A percentile compares a stretch with the other conserved stretches of the same genome.
Evolutionary conservation across 2,329 filamentous ascomycete species (phyloP).

Genomic region (Calonectria hawksworthii): DNA sequence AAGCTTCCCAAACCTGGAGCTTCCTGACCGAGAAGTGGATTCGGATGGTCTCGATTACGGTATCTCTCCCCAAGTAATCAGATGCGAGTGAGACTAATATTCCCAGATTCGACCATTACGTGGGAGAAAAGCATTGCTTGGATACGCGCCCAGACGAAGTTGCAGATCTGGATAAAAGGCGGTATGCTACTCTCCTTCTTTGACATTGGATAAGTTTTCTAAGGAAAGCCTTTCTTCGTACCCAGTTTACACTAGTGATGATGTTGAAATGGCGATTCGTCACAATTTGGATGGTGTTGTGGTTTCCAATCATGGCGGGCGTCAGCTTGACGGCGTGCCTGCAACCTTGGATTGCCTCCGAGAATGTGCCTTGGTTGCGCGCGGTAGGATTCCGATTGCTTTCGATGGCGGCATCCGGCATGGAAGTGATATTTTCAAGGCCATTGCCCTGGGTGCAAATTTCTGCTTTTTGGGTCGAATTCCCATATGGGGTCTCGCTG

Average conservation of each 20-base stretch:
- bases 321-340: background rate
- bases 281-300: background rate
- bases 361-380: background rate
- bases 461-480: background rate
- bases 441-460: background rate
- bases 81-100: background rate
- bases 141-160: background rate
- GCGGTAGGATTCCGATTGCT: background rate
- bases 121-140: background rate
- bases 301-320: background rate
- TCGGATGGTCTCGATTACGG: background rate
- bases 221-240: background rate
- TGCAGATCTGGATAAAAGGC: background rate
- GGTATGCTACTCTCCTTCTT: background rate
- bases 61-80: background rate
- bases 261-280: background rate
- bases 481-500: background rate
- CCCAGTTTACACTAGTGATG: background rate
- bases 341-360: background rate
- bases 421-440: background rate
- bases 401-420: background rate
- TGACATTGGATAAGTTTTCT: background rate
- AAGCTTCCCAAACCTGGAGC: background rate
- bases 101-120: background rate
- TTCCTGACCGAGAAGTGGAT: background rate